Evolutionary conservation across 768 basidiomycete genomes (phyloP).

Genomic region (Kwoniella europaea): DNA sequence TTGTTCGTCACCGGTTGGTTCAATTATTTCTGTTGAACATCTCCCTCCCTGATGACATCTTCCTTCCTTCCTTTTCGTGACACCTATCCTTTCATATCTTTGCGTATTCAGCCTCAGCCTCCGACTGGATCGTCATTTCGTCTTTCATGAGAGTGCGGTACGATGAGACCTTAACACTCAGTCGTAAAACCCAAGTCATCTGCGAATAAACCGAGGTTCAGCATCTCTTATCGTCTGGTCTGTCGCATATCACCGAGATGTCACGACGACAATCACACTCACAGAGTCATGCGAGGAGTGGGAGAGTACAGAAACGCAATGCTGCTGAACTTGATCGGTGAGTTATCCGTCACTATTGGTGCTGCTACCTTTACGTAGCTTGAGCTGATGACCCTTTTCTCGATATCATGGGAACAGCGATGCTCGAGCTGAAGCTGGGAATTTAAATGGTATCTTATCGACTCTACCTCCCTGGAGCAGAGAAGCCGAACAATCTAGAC

Average conservation of each 20-base stretch:
- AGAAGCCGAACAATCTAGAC: constrained; percentile 83
- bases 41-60: too few relatives aligned
- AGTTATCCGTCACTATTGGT: not conserved
- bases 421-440: constrained; percentile 75
- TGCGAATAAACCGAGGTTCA: not conserved
- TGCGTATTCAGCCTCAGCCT: not conserved
- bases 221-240: not conserved
- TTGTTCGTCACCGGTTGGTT: not conserved
- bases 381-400: not conserved
- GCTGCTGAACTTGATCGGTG: constrained; percentile 25
- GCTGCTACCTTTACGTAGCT: not conserved
- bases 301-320: not conserved
- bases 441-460: constrained; percentile 73
- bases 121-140: too few relatives aligned
- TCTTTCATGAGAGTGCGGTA: not conserved
- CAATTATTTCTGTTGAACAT: not conserved
- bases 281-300: not conserved
- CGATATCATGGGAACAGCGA: constrained; percentile 63
- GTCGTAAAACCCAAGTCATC: not conserved
- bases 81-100: not conserved
- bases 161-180: not conserved
- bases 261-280: not conserved
- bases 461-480: constrained; percentile 74
- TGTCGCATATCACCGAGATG: not conserved
- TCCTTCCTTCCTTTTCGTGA: not conserved